Evolutionary conservation across 2,329 filamentous ascomycete genomes (phyloP), one percentile per base, ranked within the genome.

Genomic region (Sporothrix globosa): DNA sequence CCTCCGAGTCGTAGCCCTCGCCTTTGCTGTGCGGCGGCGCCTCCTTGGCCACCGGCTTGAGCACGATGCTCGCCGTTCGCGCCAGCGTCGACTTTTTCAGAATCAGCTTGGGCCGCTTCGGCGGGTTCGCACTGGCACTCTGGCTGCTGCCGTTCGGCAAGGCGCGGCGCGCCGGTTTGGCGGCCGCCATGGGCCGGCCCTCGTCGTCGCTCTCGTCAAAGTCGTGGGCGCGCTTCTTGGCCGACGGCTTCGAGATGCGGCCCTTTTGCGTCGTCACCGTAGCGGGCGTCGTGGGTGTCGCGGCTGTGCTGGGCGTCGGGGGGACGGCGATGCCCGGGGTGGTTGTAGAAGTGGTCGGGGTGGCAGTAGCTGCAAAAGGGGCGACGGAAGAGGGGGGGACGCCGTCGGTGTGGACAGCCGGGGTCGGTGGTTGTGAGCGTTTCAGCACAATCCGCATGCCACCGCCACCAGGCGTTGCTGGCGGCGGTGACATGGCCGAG

Each of bases 1-100:
- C 93, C 80, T 98, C 96, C 3, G 94, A 97, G 78, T 99, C 96
- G 80, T 98, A 99, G 9, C 95, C 96, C 70, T 97, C 93, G 67
- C 96, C 96, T 1, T 88, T 87, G 5, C 89, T 89, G 73, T 92
- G 87, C 44, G 86, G 83, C 7, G 92, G 90, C 1, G 87, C 84
- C 73, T 88, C 86, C 75, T 90, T 75, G 19, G 71, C 68, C 9
- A 69, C 88, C 65, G 70, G 88, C 83, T 78, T 79, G 11, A 79
- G 70, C 41, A 78, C 77, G n/a, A 79, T 73, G 56, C 74, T 75
- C 4, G 76, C 75, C n/a, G 74, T 73, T n/a, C 70, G 72, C 14
- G 24, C 65, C 34, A 56, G 34, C 4, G 56, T 44, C 50, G 74
- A 72, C 34, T 75, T 75, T 63, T 78, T 84, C 24, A 69, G 67